Evolutionary conservation across 306 rosid species (phyloP).

Genomic region (apple (Malus domestica)): DNA sequence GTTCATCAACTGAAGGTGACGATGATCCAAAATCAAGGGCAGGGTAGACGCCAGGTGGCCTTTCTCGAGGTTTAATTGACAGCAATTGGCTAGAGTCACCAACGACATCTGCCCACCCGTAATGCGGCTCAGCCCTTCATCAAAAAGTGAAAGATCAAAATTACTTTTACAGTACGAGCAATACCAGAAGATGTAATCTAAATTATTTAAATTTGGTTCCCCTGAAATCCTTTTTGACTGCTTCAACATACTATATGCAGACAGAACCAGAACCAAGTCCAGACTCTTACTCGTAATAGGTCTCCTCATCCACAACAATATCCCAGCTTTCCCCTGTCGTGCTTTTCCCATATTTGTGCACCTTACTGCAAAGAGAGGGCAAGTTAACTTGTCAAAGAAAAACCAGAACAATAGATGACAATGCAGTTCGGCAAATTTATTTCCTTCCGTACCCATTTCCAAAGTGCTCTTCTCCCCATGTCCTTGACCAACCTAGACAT

Average conservation of each 20-base stretch:
- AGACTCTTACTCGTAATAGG: constrained; percentile 73
- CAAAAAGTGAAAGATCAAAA: constrained; percentile 1
- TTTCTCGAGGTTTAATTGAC: constrained; percentile 69
- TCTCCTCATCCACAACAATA: constrained; percentile 85
- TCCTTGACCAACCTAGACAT: constrained; percentile 94
- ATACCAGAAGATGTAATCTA: not conserved
- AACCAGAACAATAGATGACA: not conserved
- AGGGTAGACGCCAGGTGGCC: constrained; percentile 81
- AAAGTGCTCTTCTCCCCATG: constrained; percentile 98
- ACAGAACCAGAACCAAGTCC: not conserved
- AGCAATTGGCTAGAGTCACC: constrained; percentile 85
- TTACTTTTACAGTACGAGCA: not conserved
- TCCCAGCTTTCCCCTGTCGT: constrained; percentile 98
- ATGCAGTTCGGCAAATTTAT: not conserved
- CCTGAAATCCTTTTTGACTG: not conserved
- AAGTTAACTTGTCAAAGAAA: not conserved
- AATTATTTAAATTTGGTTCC: not conserved
- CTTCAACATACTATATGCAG: not conserved
- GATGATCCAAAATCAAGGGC: constrained; percentile 56
- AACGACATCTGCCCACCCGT: constrained; percentile 96
- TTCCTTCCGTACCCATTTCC: constrained; percentile 73
- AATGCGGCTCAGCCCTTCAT: constrained; percentile 89
- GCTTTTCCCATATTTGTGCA: constrained; percentile 96
- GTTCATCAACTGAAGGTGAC: constrained; percentile 32
- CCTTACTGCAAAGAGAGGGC: constrained; percentile 56